A percentile compares a stretch with the other conserved stretches of the same genome.
These are phyloP conservation scores for Chaetomidium leptoderma DNA, from an alignment of 495 filamentous ascomycete species.

Conservation along the genomic window DNA sequence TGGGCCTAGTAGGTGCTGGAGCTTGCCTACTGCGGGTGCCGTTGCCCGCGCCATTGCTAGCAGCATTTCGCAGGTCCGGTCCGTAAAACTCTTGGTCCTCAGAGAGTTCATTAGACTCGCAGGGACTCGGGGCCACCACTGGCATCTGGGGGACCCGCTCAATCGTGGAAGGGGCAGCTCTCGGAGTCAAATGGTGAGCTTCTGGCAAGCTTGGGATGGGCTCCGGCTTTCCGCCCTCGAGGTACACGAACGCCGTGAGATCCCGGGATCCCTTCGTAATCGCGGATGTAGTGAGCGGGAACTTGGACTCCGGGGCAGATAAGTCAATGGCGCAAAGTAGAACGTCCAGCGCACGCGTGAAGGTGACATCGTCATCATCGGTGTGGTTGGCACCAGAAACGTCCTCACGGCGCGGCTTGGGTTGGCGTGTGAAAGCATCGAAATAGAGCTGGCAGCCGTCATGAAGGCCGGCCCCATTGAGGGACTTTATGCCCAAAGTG, in stretches of 20 bases:
- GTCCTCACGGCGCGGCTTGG: slow-evolving; percentile 30
- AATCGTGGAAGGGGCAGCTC: background rate
- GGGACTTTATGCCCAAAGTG: slow-evolving; percentile 39
- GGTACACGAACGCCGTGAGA: slow-evolving; percentile 23
- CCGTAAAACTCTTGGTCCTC: slow-evolving; percentile 28
- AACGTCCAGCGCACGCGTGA: slow-evolving; percentile 25
- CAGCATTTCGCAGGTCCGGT: slow-evolving; percentile 10
- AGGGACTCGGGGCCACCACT: slow-evolving; percentile 5
- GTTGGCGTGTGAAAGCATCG: slow-evolving; percentile 22
- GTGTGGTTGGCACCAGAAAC: slow-evolving; percentile 9
- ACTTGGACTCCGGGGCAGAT: slow-evolving; percentile 19
- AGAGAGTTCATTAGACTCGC: slow-evolving; percentile 27
- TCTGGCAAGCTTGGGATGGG: background rate
- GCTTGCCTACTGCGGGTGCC: background rate
- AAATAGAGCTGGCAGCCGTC: slow-evolving; percentile 31
- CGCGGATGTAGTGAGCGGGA: slow-evolving; percentile 21
- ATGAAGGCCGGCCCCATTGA: slow-evolving; percentile 32
- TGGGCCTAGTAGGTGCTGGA: background rate
- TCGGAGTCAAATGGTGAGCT: background rate
- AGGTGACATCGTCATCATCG: slow-evolving; percentile 23
- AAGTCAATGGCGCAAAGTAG: slow-evolving; percentile 26
- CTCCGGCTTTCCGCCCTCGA: slow-evolving; percentile 23
- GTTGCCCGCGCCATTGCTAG: background rate
- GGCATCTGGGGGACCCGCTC: background rate
- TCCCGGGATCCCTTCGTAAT: slow-evolving; percentile 12